Base-by-base conservation (phyloP, 495 filamentous ascomycete genomes). In the Aspergillus funiculosus region DNA sequence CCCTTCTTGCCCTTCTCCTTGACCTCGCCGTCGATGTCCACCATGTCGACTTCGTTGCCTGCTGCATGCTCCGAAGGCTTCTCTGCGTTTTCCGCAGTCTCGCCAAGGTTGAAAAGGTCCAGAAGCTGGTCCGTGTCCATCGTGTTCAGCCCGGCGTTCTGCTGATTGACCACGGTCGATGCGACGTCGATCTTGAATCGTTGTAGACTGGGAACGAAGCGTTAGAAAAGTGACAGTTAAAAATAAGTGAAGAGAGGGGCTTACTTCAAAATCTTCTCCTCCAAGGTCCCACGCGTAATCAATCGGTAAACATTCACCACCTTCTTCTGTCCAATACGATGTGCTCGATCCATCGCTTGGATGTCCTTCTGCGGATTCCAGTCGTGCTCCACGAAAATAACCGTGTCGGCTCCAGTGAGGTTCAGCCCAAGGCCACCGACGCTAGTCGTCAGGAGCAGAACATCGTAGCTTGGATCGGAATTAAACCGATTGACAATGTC, bases 161-260 rank as follows among this genome's bases (percentile, higher is more conserved):
- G 92, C 71, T 97, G 92, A 68, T 98, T 98, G 51, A 98, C 94
- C 9, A 98, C 92, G 3, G 94, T 98, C 46, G 83, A 89, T 39
- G 92, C 92, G 27, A 98, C 92, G 72, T 98, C 92, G 58, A 98
- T 92, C 73, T 98, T 98, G 86, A 98, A 98, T 44, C 94, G 86
- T 81, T 98, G 92, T 39, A 98, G 83, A 56, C 87, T 92, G 55
- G 4, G 50, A 47, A 46, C 7, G 13, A 14, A n/a, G 43, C 17
- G 44, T 68, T 62, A 66, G 61, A 46, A 26, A 9, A 3, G 20
- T 18, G 38, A 6, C 15, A 14, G 28, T 10, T 0, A n/a, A 21
- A 26, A 20, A 13, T 14, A 29, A 24, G 2, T 32, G 19, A 27
- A 25, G 22, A 30, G 38, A 10, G 8, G 39, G 36, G 74, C 80